Base-by-base conservation (phyloP, 2,329 filamentous ascomycete species). In the Neodidymelliopsis sp. region DNA sequence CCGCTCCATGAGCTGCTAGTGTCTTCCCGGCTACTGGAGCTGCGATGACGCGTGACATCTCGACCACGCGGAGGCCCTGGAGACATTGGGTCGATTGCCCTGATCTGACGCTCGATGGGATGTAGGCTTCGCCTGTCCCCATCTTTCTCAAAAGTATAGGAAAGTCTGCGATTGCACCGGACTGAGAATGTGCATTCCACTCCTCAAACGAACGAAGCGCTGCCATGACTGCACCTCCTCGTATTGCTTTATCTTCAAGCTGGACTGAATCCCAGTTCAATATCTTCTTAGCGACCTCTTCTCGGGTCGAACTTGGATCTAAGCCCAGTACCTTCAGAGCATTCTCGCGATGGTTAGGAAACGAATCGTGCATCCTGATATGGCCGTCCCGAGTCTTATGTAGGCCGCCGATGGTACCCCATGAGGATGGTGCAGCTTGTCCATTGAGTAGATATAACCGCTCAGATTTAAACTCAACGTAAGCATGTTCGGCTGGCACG, bases 341-440 rank as follows among this genome's bases (percentile, higher is more conserved):
- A 3, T 75, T 78, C 2, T 69, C 20, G 0, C 74, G 73, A 49
- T 85, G 82, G 39, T 83, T 76, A 0, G 76, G 72, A 45, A 84
- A 84, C 0, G 63, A 63, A 43, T 84, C 82, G 52, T 85, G 82
- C 34, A 84, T 76, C 2, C 81, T 75, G 2, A 85, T 75, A 38
- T 80, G 70, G 1, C 81, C 81, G 49, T 84, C 81, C 0, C 65
- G 63, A 0, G 81, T 77, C 41, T 71, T 72, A 57, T 85, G 77
- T 0, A 84, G 57, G 0, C 81, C 82, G 2, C 81, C 79, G 3
- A 84, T 74, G 0, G 72, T 65, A 0, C 75, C 76, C 68, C 74
- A 78, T 0, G 67, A 40, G 0, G 72, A 66, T 0, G 65, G 57
- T 4, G 56, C 52, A 11, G 69, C 60, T n/a, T 69, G 62, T 3